phyloP scores from a whole-genome alignment of 371 early-diverging fungal species.

The Mortierella sp. region DNA sequence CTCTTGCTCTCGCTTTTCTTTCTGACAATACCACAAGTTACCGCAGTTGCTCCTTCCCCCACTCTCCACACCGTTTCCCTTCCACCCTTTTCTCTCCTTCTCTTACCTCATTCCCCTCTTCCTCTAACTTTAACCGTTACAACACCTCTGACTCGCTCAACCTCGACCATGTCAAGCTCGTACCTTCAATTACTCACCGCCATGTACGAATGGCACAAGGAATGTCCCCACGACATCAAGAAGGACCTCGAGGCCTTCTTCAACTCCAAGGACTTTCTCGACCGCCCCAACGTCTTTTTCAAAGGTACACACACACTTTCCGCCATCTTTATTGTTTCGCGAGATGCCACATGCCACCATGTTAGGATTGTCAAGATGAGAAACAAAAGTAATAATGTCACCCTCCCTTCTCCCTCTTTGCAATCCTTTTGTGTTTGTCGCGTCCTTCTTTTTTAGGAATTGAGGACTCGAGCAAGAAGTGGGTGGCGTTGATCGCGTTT shows the following conservation, averaged over 20 bases:
- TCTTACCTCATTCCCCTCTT: neutral
- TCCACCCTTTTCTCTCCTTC: neutral
- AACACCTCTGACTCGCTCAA: neutral
- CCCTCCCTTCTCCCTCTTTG: neutral
- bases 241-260: conserved; percentile 22
- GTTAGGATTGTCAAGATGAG: neutral
- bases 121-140: neutral
- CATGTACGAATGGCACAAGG: conserved; percentile 45
- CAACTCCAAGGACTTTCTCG: conserved; percentile 31
- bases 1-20: neutral
- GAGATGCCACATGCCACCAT: too few species aligned
- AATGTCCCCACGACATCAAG: conserved; percentile 33
- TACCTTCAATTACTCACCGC: conserved; percentile 38
- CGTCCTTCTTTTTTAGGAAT: conserved; percentile 11
- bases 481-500: conserved; percentile 36
- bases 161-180: conserved; percentile 14
- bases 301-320: conserved; percentile 24
- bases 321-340: neutral
- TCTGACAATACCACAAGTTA: neutral
- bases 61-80: neutral
- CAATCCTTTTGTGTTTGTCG: neutral
- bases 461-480: conserved; percentile 25
- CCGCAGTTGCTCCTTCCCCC: neutral
- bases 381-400: neutral
- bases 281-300: conserved; percentile 42